phyloP scores from a whole-genome alignment of 2,329 filamentous ascomycete species.

The Apiospora pterosperma region DNA sequence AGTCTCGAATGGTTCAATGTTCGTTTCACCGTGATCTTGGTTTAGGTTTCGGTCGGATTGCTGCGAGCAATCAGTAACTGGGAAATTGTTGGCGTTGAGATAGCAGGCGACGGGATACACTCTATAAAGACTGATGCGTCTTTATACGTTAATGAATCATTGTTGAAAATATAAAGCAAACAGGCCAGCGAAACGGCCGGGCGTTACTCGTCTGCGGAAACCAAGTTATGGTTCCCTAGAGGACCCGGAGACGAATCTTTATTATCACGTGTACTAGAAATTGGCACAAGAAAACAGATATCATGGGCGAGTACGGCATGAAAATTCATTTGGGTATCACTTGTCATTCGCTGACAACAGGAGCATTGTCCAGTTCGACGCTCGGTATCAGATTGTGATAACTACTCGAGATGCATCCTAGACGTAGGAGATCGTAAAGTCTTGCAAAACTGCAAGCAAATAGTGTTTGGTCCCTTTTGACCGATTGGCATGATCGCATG shows the following conservation, averaged over 20 bases:
- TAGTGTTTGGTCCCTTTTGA: neutral
- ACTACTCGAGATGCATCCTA: constrained; percentile 17
- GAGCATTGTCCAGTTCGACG: constrained; percentile 14
- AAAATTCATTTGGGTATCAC: constrained; percentile 26
- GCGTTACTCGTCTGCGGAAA: neutral
- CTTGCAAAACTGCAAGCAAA: constrained; percentile 10
- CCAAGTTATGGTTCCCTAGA: neutral
- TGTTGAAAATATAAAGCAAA: too few species aligned
- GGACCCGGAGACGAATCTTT: neutral
- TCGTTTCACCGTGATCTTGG: neutral
- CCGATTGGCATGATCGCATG: neutral
- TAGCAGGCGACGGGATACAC: too few species aligned
- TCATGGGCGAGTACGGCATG: constrained; percentile 2
- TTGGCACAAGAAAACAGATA: neutral
- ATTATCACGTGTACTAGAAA: neutral
- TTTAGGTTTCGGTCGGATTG: neutral
- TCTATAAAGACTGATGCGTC: too few species aligned
- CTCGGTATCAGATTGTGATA: constrained; percentile 16
- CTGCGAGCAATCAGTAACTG: neutral
- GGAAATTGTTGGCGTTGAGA: neutral
- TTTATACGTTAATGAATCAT: too few species aligned
- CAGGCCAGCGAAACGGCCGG: too few species aligned
- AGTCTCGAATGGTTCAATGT: neutral
- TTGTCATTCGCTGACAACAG: constrained; percentile 16
- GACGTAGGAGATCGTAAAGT: constrained; percentile 11